Base-by-base conservation (phyloP, 2,329 filamentous ascomycete genomes). In the Colletotrichum sp. region DNA sequence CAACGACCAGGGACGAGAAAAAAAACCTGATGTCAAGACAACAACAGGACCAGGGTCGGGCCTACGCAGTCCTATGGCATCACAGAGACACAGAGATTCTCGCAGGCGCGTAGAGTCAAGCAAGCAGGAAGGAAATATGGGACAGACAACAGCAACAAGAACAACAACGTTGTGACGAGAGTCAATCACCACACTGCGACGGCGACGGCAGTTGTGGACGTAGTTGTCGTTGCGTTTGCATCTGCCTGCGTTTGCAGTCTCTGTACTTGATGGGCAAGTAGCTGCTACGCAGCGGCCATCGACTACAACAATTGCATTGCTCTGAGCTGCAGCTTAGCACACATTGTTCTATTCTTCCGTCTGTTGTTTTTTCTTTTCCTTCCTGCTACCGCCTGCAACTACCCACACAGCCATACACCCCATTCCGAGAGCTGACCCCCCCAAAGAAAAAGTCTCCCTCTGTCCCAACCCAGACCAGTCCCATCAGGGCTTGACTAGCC, bases 401-500 rank as follows among this genome's bases (percentile, higher is more conserved):
- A 71, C 61, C 74, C 74, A 76, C 74, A 74, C 63, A 48, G 68
- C 13, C 61, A 26, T 26, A 63, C 61, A 43, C 61, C 59, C 38
- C 61, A 66, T 38, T 73, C 58, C 55, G 62, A 67, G 30, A 67
- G 24, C 32, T 52, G 38, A 64, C 61, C 28, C 32, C 43, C 43
- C 36, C 34, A 36, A 52, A 48, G 38, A 48, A 43, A 70, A 65
- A 74, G 68, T 10, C 13, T 34, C 74, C 64, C 74, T 64, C 74
- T 63, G 30, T 69, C 65, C 72, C 14, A 48, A 63, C 38, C 32
- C 69, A 69, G 71, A 43, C 71, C 58, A 70, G 65, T 59, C 71
- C 71, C 70, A 61, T 73, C 63, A 68, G 38, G 62, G 63, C 52
- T 69, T 26, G 30, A 58, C 71, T 75, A 75, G 73, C 69, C 73